phyloP scores from a whole-genome alignment of 1,139 yeast genomes.

The Blastobotrys serpentis region DNA sequence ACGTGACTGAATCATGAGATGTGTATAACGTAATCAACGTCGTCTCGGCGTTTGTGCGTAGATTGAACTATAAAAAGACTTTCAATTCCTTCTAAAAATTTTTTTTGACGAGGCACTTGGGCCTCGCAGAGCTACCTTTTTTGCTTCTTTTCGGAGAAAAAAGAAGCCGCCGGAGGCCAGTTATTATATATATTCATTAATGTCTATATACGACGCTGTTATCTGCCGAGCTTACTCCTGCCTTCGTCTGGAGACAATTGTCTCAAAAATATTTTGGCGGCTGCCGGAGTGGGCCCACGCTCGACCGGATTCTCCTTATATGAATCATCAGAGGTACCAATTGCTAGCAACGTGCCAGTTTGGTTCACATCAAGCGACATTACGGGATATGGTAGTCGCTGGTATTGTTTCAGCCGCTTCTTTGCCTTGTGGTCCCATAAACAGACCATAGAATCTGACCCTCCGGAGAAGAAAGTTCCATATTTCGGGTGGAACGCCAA shows the following conservation, averaged over 20 bases:
- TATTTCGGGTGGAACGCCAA: conserved; percentile 52
- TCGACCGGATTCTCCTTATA: conserved; percentile 29
- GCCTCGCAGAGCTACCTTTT: no score
- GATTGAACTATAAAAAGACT: no score
- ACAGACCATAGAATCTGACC: conserved; percentile 74
- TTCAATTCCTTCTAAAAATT: no score
- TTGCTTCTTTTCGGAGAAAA: no score
- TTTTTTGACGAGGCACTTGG: no score
- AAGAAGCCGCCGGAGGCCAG: no score
- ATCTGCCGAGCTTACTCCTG: conserved; percentile 7
- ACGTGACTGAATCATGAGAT: no score
- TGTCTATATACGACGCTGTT: background rate
- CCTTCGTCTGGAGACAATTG: conserved; percentile 20
- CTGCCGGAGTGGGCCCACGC: conserved; percentile 24
- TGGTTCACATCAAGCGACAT: conserved; percentile 48
- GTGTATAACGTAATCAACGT: no score
- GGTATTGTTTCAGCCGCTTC: conserved; percentile 60
- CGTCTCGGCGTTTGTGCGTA: no score
- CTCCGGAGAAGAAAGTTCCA: conserved; percentile 66
- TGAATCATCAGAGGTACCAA: conserved; percentile 43
- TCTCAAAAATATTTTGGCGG: conserved; percentile 24
- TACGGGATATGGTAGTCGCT: conserved; percentile 51
- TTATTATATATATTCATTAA: no score
- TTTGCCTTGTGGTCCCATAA: conserved; percentile 71
- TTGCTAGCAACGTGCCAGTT: conserved; percentile 46